Evolutionary conservation across 2,329 filamentous ascomycete genomes (phyloP).

Genomic region (Pezicula radicicola): DNA sequence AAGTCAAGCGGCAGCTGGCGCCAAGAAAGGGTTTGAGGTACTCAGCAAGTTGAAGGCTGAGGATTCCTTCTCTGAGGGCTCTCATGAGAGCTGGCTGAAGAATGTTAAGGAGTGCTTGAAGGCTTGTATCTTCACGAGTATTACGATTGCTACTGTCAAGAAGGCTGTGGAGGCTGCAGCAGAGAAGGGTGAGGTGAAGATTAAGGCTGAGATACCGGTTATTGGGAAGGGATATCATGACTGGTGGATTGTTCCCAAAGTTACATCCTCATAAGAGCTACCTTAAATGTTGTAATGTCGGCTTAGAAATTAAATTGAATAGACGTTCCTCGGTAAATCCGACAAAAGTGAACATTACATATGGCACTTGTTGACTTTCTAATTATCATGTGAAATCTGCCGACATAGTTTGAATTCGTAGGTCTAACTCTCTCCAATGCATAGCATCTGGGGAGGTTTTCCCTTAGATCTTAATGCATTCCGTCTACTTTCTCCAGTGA

Average conservation of each 20-base stretch:
- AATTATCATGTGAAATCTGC: too few species aligned
- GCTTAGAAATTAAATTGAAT: too few species aligned
- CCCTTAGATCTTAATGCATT: too few species aligned
- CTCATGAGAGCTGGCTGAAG: conserved; percentile 59
- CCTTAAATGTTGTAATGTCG: too few species aligned
- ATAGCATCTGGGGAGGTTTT: too few species aligned
- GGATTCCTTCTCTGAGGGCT: conserved; percentile 53
- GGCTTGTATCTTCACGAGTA: conserved; percentile 67
- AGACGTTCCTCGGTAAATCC: too few species aligned
- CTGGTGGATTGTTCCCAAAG: conserved; percentile 60
- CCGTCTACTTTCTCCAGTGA: too few species aligned
- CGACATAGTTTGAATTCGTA: too few species aligned
- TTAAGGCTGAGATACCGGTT: conserved; percentile 50
- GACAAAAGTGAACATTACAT: too few species aligned
- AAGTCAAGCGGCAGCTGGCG: conserved; percentile 27
- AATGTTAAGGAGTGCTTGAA: conserved; percentile 59
- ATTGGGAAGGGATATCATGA: conserved; percentile 56
- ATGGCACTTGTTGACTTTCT: too few species aligned
- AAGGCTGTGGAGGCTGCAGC: conserved; percentile 46
- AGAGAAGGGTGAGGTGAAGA: conserved; percentile 21
- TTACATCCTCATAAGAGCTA: conserved; percentile 4
- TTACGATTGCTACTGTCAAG: conserved; percentile 59
- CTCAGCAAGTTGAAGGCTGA: conserved; percentile 47
- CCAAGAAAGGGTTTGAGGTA: conserved; percentile 53
- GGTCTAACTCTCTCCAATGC: too few species aligned